Percentiles rank a stretch among this genome's conserved stretches.
Evolutionary conservation across 2,329 filamentous ascomycete species (phyloP).

Genomic region (Macroventuria anomochaeta): DNA sequence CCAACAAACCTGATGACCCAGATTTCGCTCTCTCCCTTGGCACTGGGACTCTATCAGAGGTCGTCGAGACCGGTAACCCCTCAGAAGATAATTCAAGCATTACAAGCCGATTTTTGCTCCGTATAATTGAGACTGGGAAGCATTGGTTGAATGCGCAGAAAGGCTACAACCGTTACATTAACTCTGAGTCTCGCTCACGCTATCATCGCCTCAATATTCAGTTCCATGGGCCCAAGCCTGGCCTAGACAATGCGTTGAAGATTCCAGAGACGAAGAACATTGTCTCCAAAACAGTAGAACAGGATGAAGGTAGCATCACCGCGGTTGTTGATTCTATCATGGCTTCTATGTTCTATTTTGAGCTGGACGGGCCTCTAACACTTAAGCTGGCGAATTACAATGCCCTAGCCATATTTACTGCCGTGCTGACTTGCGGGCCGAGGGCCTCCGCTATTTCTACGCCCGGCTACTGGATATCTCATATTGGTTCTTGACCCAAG

Average conservation of each 20-base stretch:
- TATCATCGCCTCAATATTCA: not conserved
- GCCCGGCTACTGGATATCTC: not conserved
- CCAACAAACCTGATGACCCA: slow-evolving; percentile 10
- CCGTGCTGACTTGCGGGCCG: not conserved
- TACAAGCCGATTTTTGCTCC: not conserved
- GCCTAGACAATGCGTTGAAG: not conserved
- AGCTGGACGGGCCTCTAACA: not conserved
- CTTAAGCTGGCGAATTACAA: not conserved
- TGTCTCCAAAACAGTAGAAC: not conserved
- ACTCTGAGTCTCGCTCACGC: not conserved
- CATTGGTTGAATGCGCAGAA: not conserved
- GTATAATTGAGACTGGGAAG: not conserved
- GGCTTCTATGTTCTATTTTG: not conserved
- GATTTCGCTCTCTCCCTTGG: slow-evolving; percentile 16
- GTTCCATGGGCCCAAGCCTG: not conserved
- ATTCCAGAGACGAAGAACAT: not conserved
- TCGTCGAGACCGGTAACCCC: not conserved
- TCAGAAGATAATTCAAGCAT: not conserved
- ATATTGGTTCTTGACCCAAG: not conserved
- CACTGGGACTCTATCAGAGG: no score
- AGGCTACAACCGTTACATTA: not conserved
- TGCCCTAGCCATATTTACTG: not conserved
- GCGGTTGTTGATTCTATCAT: not conserved
- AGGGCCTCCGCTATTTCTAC: not conserved
- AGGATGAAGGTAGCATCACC: not conserved